phyloP scores from a whole-genome alignment of 148 eudicot genomes.

The Chenopodium berlandieri region DNA sequence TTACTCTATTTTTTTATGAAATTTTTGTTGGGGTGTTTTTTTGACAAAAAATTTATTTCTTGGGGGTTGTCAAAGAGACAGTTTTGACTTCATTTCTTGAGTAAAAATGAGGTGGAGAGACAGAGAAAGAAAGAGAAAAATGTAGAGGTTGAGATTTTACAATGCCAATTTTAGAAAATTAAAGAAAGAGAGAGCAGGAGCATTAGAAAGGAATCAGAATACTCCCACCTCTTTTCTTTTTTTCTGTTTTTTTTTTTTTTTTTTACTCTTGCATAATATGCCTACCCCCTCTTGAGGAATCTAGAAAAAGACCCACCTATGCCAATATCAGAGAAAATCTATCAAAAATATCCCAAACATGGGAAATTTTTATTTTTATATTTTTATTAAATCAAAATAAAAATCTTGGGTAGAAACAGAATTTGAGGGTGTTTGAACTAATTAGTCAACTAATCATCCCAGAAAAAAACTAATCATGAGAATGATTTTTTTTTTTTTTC shows the following conservation, averaged over 20 bases:
- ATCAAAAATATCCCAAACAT: slow-evolving; percentile 24
- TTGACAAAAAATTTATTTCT: neutral
- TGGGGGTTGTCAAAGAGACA: slow-evolving; percentile 17
- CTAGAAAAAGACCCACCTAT: slow-evolving; percentile 58
- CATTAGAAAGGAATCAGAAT: slow-evolving; percentile 65
- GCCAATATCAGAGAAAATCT: slow-evolving; percentile 20
- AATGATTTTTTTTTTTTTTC: neutral
- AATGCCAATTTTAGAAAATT: slow-evolving; percentile 40
- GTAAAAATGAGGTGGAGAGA: slow-evolving; percentile 27
- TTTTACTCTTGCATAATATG: slow-evolving; percentile 23
- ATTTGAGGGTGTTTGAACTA: neutral
- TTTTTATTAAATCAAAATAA: neutral
- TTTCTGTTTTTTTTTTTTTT: neutral
- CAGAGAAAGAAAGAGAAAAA: slow-evolving; percentile 27
- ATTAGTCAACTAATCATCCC: neutral
- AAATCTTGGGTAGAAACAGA: neutral
- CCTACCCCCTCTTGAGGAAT: slow-evolving; percentile 52
- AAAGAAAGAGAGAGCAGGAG: slow-evolving; percentile 33
- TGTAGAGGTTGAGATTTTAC: slow-evolving; percentile 44
- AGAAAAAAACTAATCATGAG: neutral
- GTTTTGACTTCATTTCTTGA: slow-evolving; percentile 26
- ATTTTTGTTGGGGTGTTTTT: neutral
- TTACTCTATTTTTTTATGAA: neutral
- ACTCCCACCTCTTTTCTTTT: slow-evolving; percentile 30
- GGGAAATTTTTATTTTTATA: neutral